Percentiles rank a stretch among this genome's conserved stretches.
phyloP scores from a whole-genome alignment of 106 monocot species.

The Apostasia ramifera region DNA sequence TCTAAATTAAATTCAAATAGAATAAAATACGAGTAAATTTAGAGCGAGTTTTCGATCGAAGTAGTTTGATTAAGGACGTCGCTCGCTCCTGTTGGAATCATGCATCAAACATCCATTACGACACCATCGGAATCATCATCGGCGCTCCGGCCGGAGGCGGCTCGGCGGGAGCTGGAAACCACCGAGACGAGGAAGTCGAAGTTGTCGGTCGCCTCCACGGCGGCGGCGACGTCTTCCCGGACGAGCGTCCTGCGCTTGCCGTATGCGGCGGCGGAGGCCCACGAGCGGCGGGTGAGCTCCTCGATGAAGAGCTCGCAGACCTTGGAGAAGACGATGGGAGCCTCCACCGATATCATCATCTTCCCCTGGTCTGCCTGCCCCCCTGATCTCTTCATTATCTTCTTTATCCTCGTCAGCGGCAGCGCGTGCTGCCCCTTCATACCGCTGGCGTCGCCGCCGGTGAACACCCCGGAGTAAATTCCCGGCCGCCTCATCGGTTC shows the following conservation, averaged over 20 bases:
- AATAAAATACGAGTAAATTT: too few species aligned
- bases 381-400: constrained; percentile 29
- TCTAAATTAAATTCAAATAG: too few species aligned
- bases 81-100: too few species aligned
- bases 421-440: constrained; percentile 24
- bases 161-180: constrained; percentile 9
- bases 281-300: constrained; percentile 23
- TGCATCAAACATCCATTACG: not conserved
- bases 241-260: constrained; percentile 32
- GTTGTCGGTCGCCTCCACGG: constrained; percentile 19
- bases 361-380: constrained; percentile 4
- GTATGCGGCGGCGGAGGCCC: constrained; percentile 18
- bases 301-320: constrained; percentile 40
- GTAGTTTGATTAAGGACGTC: too few species aligned
- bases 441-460: constrained; percentile 6
- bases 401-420: constrained; percentile 36
- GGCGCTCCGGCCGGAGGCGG: not conserved
- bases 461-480: constrained; percentile 15
- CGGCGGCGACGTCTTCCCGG: constrained; percentile 24
- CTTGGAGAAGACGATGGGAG: constrained; percentile 33
- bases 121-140: constrained; percentile 6
- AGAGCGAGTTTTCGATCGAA: too few species aligned
- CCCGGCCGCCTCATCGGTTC: constrained; percentile 20
- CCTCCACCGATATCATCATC: constrained; percentile 39
- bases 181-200: constrained; percentile 29